Conservation (phyloP, 495 filamentous ascomycete species). For the Neurospora tetraspora region DNA sequence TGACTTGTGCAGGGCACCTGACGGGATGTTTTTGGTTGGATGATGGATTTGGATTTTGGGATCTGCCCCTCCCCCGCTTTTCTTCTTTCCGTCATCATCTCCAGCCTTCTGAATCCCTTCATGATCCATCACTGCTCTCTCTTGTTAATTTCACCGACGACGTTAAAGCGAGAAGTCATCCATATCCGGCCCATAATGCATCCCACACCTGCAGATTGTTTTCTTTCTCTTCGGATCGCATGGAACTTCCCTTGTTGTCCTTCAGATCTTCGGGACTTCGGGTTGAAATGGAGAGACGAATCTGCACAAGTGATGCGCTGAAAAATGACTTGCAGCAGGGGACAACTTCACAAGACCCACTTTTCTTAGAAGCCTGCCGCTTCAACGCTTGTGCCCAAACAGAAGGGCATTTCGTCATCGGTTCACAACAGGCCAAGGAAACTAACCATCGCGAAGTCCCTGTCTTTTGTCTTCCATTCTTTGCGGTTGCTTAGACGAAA, state of each 20-base stretch:
- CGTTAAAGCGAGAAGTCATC: not conserved
- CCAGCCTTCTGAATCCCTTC: not conserved
- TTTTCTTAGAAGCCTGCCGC: not conserved
- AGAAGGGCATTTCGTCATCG: not conserved
- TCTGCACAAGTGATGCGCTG: not conserved
- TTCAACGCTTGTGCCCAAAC: not conserved
- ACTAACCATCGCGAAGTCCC: not conserved
- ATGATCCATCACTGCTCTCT: no score
- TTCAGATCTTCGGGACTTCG: not conserved
- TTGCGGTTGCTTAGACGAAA: not conserved
- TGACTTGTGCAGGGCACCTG: not conserved
- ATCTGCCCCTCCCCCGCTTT: not conserved
- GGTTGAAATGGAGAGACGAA: not conserved
- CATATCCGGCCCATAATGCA: not conserved
- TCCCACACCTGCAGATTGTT: not conserved
- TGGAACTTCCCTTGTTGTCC: not conserved
- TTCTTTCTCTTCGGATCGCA: not conserved
- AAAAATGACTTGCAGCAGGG: not conserved
- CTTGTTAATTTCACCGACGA: not conserved
- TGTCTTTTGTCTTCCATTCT: not conserved
- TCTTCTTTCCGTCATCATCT: not conserved
- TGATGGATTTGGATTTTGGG: not conserved
- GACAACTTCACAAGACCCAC: not conserved
- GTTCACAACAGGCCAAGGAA: not conserved
- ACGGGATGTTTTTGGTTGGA: not conserved